Evolutionary conservation across 2,329 filamentous ascomycete genomes (phyloP), one percentile per base, ranked within the genome.

Genomic region (Fusarium sp.): DNA sequence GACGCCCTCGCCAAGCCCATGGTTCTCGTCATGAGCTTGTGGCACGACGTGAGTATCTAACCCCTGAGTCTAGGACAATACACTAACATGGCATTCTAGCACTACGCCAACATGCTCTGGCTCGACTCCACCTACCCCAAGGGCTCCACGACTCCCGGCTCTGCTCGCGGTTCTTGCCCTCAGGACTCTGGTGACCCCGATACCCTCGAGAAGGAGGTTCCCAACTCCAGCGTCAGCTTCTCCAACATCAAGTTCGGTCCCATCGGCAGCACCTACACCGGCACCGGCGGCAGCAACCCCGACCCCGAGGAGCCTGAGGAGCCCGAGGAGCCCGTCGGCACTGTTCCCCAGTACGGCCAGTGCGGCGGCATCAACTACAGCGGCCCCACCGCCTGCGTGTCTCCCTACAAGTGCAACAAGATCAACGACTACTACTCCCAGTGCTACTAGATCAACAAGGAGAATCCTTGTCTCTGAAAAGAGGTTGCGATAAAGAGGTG

Each of bases 101-200:
- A 93, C 83, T 82, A 88, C 69, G 84, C 89, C 78, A 88, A 92
- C 84, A 94, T 94, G 92, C 88, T 92, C 78, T 94, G 93, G 93
- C 88, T 95, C 77, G 92, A 94, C 85, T 89, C 88, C 70, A 88
- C 85, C 80, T 92, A 89, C 85, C 92, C 92, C 58, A 84, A 85
- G 70, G 80, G 83, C 71, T 77, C 83, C 34, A 85, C 84, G 62
- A 73, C 70, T 2, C 85, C 84, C 34, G 90, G 90, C 74, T 82
- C 85, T 67, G 83, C 83, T 48, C 88, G 90, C 77, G 91, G 91
- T 64, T 83, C 84, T 39, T 92, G 90, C 81, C 67, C 85, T 59
- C 86, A 84, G 56, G 83, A 80, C 74, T 88, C 88, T 23, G 90
- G 90, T 50, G 84, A 82, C 35, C 90, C 90, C 30, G 66, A 79